These are phyloP conservation scores for Coemansia sp. DNA, from an alignment of 192 early-diverging fungal species.

Conservation along the genomic window DNA sequence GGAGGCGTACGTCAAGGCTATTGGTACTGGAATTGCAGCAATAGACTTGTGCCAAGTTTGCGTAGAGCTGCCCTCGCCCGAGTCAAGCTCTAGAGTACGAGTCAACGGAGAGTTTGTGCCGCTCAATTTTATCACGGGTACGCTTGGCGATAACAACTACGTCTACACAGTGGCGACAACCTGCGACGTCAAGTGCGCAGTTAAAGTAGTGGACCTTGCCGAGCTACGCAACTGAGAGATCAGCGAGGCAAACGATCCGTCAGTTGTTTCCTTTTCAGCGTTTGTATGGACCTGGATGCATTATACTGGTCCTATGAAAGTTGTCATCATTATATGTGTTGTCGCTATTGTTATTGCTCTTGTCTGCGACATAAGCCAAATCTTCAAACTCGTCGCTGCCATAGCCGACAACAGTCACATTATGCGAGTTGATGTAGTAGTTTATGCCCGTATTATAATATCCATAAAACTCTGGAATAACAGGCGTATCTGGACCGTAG, in stretches of 20 bases:
- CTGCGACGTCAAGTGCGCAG: neutral
- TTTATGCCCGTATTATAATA: slow-evolving; percentile 18
- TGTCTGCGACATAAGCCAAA: neutral
- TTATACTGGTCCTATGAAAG: neutral
- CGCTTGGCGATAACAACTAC: slow-evolving; percentile 11
- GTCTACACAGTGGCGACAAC: slow-evolving; percentile 23
- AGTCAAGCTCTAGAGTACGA: neutral
- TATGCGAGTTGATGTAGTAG: slow-evolving; percentile 10
- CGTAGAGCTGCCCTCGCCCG: slow-evolving; percentile 4
- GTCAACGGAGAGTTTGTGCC: neutral
- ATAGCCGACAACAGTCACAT: slow-evolving; percentile 17
- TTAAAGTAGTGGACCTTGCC: neutral
- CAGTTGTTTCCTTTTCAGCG: neutral
- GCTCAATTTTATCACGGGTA: slow-evolving; percentile 9
- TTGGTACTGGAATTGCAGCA: slow-evolving; percentile 28
- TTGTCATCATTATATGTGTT: neutral
- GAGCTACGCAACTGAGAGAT: neutral
- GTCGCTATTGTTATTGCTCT: neutral
- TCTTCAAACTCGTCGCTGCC: slow-evolving; percentile 15
- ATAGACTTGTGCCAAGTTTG: slow-evolving; percentile 19
- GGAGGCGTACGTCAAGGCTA: slow-evolving; percentile 50
- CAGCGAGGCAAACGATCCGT: neutral
- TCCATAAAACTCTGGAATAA: slow-evolving; percentile 36
- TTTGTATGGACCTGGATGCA: neutral
- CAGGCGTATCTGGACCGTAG: slow-evolving; percentile 36